Base-by-base conservation (phyloP, 495 filamentous ascomycete genomes). In the Penicillium daleae region DNA sequence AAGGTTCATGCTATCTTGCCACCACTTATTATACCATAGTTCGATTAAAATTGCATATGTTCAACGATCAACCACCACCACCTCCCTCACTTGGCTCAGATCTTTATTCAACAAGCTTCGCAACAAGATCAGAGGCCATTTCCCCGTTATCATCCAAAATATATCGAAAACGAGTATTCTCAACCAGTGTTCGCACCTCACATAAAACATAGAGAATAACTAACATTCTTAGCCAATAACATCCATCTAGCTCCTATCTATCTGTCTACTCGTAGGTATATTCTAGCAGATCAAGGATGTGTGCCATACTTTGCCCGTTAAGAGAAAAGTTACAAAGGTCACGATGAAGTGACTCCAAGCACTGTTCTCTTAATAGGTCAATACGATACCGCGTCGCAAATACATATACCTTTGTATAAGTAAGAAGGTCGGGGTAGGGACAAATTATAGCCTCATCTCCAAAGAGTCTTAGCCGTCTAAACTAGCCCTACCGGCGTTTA, bases 241-340 rank as follows among this genome's bases (percentile, higher is more conserved):
- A n/a, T 24, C 53, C 33, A 40, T 17, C 53, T 37, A 2, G 35
- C 53, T 56, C 53, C 40, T 40, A 6, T 56, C 35, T 56, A 39
- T 19, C 53, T 40, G 22, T 39, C 33, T 56, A 12, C 35, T 56
- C 19, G 22, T 56, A 56, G 53, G 53, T 40, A 40, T 56, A 40
- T 40, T 56, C 53, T 39, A 56, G 31, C 22, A 40, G 35, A 56
- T 56, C 33, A 56, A 56, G 53, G 31, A 56, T 40, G 15, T 56
- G 33, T 29, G 33, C 6, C 15, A 56, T 56, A 56, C 0, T 56
- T 40, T 27, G 53, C 32, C 35, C 19, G 19, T 56, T 56, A 37
- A 56, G 53, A 39, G 53, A 8, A 56, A 56, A 56, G 31, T 56
- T 27, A n/a, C 19, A 56, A 40, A 56, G 35, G 35, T 56, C 53